Base-by-base conservation (phyloP, 768 basidiomycete species). In the Tulasnella sp. region DNA sequence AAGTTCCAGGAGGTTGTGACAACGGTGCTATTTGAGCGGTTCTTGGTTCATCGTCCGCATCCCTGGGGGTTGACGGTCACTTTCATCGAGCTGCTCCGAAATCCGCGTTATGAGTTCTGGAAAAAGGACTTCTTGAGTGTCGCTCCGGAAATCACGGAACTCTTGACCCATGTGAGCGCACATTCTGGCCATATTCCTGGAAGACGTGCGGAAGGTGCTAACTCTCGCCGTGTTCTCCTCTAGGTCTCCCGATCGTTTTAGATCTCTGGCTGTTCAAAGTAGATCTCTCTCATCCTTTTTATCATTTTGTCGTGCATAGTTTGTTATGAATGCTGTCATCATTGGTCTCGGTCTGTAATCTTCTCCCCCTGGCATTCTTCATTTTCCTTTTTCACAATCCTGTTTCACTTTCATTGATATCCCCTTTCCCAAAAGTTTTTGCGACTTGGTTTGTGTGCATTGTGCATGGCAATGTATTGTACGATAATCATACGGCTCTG, bases 1-100 rank as follows among this genome's bases (percentile, higher is more conserved):
- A 80, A 78, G 45, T 85, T 88, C 76, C 78, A 81, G 66, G 88
- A 93, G 69, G 80, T 90, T 64, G 79, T 87, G 75, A 87, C 92
- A 54, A 87, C 86, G 63, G 89, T 96, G 38, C 80, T 99, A 34
- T 76, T 98, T 66, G 95, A 98, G 69, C 83, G 93, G 34, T 88
- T 96, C 74, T 82, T 98, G 61, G 92, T 92, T 32, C 86, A 90
- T 69, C 84, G 92, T 27, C 96, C 96, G 50, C 94, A 97, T 67
- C 94, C 96, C 26, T 97, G 93, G 92, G 94, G 95, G 60, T 83
- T 92, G 26, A 73, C 95, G 65, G 85, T 91, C 65, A 91, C 92
- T 3, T 95, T 96, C 73, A 92, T 95, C 67, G 90, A 95, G 72
- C 74, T 96, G 63, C 83, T 97, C 53, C 84, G 89, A 64, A 93